phyloP scores from a whole-genome alignment of 352 stramenopile genomes.

The Phytophthora pini region DNA sequence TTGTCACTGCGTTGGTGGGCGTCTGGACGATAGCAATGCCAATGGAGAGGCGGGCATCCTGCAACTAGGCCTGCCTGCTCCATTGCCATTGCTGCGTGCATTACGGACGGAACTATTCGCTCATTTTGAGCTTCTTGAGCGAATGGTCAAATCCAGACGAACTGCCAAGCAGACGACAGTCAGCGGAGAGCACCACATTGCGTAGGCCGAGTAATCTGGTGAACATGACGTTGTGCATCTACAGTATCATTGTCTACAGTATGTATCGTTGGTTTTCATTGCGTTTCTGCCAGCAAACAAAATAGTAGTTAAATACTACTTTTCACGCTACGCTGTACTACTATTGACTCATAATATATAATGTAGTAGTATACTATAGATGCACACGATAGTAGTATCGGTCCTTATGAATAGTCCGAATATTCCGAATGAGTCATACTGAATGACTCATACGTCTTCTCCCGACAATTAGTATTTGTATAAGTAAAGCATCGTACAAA shows the following conservation, averaged over 20 bases:
- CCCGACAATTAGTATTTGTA: too few relatives aligned
- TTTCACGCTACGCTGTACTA: too few relatives aligned
- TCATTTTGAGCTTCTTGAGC: conserved; percentile 29
- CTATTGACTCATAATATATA: too few relatives aligned
- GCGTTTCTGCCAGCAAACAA: too few relatives aligned
- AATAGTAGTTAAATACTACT: too few relatives aligned
- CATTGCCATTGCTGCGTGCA: conserved; percentile 36
- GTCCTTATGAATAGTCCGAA: too few relatives aligned
- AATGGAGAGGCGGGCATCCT: conserved; percentile 26
- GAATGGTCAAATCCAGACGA: conserved; percentile 31
- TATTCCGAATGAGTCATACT: too few relatives aligned
- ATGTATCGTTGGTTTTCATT: background rate
- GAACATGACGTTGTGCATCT: conserved; percentile 8
- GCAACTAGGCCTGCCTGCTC: conserved; percentile 31
- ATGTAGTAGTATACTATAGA: too few relatives aligned
- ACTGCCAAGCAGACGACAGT: conserved; percentile 2
- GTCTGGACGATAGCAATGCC: conserved; percentile 38
- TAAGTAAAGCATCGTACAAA: too few relatives aligned
- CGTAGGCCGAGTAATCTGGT: conserved; percentile 8
- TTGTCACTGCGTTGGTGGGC: conserved; percentile 1
- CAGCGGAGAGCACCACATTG: conserved; percentile 3
- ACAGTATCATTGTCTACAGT: background rate
- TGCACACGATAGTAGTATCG: too few relatives aligned
- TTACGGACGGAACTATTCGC: conserved; percentile 33
- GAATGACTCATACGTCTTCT: too few relatives aligned